Evolutionary conservation across 192 early-diverging fungal genomes (phyloP).

Genomic region (Gonapodya sp.): DNA sequence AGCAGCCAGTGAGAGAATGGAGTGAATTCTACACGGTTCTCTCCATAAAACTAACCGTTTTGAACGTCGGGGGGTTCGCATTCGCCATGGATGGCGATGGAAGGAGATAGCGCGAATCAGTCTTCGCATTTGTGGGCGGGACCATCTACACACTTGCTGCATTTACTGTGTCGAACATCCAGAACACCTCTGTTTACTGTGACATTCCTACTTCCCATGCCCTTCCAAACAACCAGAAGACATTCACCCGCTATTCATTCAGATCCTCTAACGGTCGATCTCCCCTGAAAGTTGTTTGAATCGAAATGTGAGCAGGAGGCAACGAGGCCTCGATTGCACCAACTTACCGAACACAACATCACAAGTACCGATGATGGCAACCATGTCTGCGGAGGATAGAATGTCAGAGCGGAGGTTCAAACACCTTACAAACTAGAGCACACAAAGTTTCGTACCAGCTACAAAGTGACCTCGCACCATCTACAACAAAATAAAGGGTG

Average conservation of each 20-base stretch:
- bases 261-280: slow-evolving; percentile 25
- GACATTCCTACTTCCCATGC: too few species aligned
- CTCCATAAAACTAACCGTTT: background rate
- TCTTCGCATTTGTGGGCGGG: too few species aligned
- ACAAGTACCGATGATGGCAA: slow-evolving; percentile 47
- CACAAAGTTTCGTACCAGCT: slow-evolving; percentile 63
- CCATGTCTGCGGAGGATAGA: background rate
- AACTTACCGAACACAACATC: slow-evolving; percentile 98
- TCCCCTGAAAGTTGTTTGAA: slow-evolving; percentile 20
- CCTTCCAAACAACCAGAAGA: too few species aligned
- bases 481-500: too few species aligned
- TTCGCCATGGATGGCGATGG: background rate
- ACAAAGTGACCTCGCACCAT: slow-evolving; percentile 86
- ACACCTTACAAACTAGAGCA: background rate
- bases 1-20: too few species aligned
- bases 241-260: background rate
- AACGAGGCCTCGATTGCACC: slow-evolving; percentile 31
- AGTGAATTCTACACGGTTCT: too few species aligned
- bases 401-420: background rate
- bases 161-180: background rate
- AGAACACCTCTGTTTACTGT: too few species aligned
- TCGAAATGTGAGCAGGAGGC: background rate
- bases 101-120: too few species aligned
- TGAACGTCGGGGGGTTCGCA: background rate
- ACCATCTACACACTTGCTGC: background rate